Conservation (phyloP, 2,329 filamentous ascomycete genomes). For the Penicillium frequentans region DNA sequence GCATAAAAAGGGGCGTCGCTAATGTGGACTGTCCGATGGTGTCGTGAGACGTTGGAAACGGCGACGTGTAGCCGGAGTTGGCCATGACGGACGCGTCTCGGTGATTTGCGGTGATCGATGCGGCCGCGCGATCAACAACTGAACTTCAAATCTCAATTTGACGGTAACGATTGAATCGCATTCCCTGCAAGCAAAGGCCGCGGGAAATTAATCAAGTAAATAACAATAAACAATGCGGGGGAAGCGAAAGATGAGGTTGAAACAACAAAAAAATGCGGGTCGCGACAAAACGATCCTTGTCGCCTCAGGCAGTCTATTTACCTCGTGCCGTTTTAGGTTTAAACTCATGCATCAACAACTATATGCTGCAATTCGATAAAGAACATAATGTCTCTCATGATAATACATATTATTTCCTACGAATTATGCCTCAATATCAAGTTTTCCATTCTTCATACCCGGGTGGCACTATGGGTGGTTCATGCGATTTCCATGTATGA, state of each 20-base stretch:
- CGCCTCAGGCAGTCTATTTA: conserved; percentile 24
- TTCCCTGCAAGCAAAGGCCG: not conserved
- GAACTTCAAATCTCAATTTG: not conserved
- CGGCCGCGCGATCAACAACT: not conserved
- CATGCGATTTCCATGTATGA: conserved; percentile 5
- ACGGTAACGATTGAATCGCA: not conserved
- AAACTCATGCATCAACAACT: not conserved
- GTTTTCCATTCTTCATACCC: conserved; percentile 23
- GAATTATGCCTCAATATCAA: not conserved
- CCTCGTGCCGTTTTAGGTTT: conserved; percentile 15
- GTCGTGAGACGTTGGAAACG: conserved; percentile 43
- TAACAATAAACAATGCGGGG: conserved; percentile 21
- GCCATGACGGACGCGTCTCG: conserved; percentile 32
- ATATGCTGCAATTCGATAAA: no score
- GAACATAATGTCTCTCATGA: no score
- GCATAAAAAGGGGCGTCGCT: conserved; percentile 37
- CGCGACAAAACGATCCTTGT: not conserved
- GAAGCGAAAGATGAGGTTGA: not conserved
- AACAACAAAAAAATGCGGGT: conserved; percentile 5
- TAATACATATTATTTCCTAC: not conserved
- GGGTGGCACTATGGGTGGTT: conserved; percentile 21
- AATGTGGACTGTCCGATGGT: conserved; percentile 43
- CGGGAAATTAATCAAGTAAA: not conserved
- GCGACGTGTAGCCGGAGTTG: conserved; percentile 37
- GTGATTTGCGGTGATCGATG: not conserved